Conservation (phyloP, 306 rosid species). For the Prunus armeniaca region DNA sequence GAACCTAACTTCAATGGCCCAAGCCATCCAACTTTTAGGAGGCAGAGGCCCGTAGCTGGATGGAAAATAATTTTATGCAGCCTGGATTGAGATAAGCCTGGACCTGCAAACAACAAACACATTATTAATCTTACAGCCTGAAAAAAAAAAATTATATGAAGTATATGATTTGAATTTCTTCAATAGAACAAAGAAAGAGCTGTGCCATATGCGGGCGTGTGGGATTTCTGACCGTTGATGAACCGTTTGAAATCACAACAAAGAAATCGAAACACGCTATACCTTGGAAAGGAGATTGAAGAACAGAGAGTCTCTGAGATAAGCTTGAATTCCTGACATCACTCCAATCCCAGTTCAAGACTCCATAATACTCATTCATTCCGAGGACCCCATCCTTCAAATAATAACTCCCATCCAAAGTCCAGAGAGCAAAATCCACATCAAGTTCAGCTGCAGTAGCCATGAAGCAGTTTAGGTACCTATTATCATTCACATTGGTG, state of each 20-base stretch:
- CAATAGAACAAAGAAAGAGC: not conserved
- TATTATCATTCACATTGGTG: slow-evolving; percentile 68
- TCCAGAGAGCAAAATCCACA: slow-evolving; percentile 83
- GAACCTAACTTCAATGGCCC: slow-evolving; percentile 54
- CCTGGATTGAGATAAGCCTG: slow-evolving; percentile 24
- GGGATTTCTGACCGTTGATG: not conserved
- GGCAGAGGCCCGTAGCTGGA: slow-evolving; percentile 71
- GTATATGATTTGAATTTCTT: not conserved
- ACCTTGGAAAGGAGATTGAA: slow-evolving; percentile 87
- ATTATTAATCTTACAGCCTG: not conserved
- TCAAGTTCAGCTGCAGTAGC: slow-evolving; percentile 70
- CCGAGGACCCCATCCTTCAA: slow-evolving; percentile 67
- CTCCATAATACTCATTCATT: slow-evolving; percentile 68
- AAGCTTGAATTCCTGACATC: slow-evolving; percentile 47
- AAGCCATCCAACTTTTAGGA: slow-evolving; percentile 35
- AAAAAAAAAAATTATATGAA: not conserved
- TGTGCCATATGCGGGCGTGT: not conserved
- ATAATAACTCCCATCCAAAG: slow-evolving; percentile 81
- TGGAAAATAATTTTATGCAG: slow-evolving; percentile 59
- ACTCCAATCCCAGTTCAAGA: slow-evolving; percentile 56
- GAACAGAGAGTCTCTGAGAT: slow-evolving; percentile 45
- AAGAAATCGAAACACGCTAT: not conserved
- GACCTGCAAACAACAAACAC: slow-evolving; percentile 44
- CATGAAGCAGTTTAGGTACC: slow-evolving; percentile 68
- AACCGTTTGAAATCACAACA: not conserved